Base-by-base conservation (phyloP, 2,329 filamentous ascomycete genomes). In the Davidsoniella eucalypti region DNA sequence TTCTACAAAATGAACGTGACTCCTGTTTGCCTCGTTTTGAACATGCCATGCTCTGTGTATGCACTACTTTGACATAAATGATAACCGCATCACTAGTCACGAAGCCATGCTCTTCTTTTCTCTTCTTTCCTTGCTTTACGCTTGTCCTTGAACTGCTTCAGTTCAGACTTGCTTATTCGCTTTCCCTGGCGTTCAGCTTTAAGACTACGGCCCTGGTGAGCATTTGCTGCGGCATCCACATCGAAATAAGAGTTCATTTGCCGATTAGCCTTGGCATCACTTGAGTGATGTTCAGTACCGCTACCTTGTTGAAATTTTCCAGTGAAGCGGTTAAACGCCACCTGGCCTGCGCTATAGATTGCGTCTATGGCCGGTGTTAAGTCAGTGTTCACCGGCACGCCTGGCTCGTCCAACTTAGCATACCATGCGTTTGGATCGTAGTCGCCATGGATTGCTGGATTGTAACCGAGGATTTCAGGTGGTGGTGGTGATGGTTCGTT, bases 391-490 rank as follows among this genome's bases (percentile, higher is more conserved):
- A 55, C 55, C 33, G 50, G 48, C 33, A 54, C 49, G 1, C 62
- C 58, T 5, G 64, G 25, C 54, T 68, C 64, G 42, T 71, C 62
- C 9, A 54, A 12, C 61, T 84, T 75, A 9, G 92, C 90, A 63
- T 98, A 98, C 69, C 87, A 84, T n/a, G 92, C 90, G 54, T 82
- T 92, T 3, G 88, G 87, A 60, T 98, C 92, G 69, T 95, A 98
- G 67, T 88, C 84, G 58, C 92, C 92, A 63, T 98, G 92, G 43
- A 98, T 90, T 21, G 87, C 84, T 1, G 92, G 92, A 61, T 96
- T 94, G 68, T 98, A 98, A 54, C 90, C 87, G 2, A 59, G 54
- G 2, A 58, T 52, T 12, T 60, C 48, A 3, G 14, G 54, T 52
- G 9, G 60, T 52, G 36, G 59, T 55, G 39, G 60, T 53, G 14